phyloP scores from a whole-genome alignment of 768 basidiomycete genomes.

The Piloderma croceum region DNA sequence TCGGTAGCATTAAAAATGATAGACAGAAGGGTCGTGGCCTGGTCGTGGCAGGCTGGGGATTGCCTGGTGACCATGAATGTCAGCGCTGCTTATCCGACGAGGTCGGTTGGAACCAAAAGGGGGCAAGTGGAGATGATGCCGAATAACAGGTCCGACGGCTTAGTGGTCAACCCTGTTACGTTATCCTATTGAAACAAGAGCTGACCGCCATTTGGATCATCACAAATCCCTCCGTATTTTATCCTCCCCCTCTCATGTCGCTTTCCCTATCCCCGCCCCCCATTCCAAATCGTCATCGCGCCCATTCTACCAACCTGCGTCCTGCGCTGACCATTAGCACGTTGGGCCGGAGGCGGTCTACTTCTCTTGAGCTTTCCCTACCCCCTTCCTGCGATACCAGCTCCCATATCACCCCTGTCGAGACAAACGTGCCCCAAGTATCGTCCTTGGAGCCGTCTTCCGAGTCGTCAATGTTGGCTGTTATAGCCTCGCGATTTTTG shows the following conservation, averaged over 20 bases:
- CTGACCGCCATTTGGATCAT: too few relatives aligned
- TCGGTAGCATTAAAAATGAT: too few relatives aligned
- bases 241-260: not conserved
- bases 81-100: too few relatives aligned
- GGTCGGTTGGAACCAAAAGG: too few relatives aligned
- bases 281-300: conserved; percentile 44
- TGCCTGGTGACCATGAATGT: too few relatives aligned
- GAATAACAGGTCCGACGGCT: too few relatives aligned
- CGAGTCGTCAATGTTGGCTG: conserved; percentile 44
- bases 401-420: conserved; percentile 9
- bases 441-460: conserved; percentile 4
- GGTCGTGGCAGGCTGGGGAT: too few relatives aligned
- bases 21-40: too few relatives aligned
- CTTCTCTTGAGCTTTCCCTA: conserved; percentile 35
- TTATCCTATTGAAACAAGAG: too few relatives aligned
- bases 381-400: conserved; percentile 16
- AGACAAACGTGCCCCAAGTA: not conserved
- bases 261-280: conserved; percentile 22
- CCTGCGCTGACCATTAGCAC: conserved; percentile 46
- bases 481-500: conserved; percentile 46
- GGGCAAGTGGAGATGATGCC: too few relatives aligned
- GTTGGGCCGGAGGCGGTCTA: conserved; percentile 51
- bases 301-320: conserved; percentile 55
- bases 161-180: too few relatives aligned
- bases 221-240: conserved; percentile 4